phyloP scores from a whole-genome alignment of 208 protist species.

The Porcisia hertigi region DNA sequence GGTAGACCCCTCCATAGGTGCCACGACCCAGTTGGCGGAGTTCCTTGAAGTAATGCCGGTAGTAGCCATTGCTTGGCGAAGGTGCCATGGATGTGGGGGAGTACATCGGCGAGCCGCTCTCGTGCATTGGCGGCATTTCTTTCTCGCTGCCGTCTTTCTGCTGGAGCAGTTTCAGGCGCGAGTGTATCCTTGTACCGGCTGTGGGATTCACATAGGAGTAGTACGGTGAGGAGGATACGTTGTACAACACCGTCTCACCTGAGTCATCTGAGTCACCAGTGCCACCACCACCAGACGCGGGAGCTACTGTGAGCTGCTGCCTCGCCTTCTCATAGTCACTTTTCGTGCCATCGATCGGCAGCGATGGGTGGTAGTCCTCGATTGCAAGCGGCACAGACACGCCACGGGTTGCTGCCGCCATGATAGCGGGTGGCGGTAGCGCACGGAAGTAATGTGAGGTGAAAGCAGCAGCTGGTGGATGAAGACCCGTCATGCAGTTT shows the following conservation, averaged over 20 bases:
- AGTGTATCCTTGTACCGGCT: background rate
- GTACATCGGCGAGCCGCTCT: conserved; percentile 18
- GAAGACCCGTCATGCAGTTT: background rate
- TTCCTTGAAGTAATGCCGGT: conserved; percentile 83
- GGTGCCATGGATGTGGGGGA: conserved; percentile 17
- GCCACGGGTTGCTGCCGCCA: conserved; percentile 7
- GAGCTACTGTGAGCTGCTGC: background rate
- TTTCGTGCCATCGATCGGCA: background rate
- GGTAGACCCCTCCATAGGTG: conserved; percentile 86
- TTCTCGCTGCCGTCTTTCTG: conserved; percentile 3
- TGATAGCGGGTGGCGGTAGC: conserved; percentile 32
- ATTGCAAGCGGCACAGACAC: conserved; percentile 44
- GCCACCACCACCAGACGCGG: background rate
- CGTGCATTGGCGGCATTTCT: background rate
- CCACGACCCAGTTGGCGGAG: conserved; percentile 82
- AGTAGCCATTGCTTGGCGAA: conserved; percentile 60
- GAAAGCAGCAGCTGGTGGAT: conserved; percentile 17
- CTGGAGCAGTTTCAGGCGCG: conserved; percentile 8
- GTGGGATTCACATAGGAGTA: conserved; percentile 14
- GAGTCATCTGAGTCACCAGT: background rate
- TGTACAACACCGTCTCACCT: background rate
- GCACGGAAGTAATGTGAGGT: conserved; percentile 74
- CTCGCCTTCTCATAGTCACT: conserved; percentile 1
- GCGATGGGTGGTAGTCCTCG: conserved; percentile 24
- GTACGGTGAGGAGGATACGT: background rate